Evolutionary conservation across 2,329 filamentous ascomycete species (phyloP).

Genomic region (Ceratocystis eucalypticola): DNA sequence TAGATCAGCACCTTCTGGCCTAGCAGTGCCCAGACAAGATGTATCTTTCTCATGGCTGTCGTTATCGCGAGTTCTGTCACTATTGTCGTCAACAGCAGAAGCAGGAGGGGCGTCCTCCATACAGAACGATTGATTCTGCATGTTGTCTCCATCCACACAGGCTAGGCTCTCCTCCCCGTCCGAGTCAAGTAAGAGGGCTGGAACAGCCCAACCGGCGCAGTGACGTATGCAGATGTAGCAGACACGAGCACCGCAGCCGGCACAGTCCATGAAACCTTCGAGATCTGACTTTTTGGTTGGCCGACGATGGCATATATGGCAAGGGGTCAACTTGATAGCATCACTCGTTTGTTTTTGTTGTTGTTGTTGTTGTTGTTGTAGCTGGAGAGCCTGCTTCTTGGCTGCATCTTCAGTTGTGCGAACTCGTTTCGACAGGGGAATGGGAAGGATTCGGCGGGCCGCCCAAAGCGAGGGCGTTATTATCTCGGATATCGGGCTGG

Average conservation of each 20-base stretch:
- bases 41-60: background rate
- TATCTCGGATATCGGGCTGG: background rate
- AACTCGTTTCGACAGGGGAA: conserved; percentile 1
- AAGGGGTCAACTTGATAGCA: conserved; percentile 34
- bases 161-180: background rate
- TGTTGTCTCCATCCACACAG: background rate
- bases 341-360: conserved; percentile 15
- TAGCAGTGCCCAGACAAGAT: background rate
- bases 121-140: background rate
- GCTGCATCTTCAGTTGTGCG: background rate
- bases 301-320: conserved; percentile 53
- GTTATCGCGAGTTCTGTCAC: background rate
- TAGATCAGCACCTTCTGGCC: background rate
- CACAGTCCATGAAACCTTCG: conserved; percentile 51
- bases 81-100: background rate
- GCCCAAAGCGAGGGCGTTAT: background rate
- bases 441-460: conserved; percentile 8
- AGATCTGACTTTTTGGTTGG: conserved; percentile 53
- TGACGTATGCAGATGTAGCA: conserved; percentile 57
- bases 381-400: background rate
- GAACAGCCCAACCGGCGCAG: conserved; percentile 38
- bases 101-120: background rate
- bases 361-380: conserved; percentile 18
- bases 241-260: conserved; percentile 46
- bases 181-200: background rate